Evolutionary conservation across 2,329 filamentous ascomycete genomes (phyloP).

Genomic region (Alternaria novae-zelandiae): DNA sequence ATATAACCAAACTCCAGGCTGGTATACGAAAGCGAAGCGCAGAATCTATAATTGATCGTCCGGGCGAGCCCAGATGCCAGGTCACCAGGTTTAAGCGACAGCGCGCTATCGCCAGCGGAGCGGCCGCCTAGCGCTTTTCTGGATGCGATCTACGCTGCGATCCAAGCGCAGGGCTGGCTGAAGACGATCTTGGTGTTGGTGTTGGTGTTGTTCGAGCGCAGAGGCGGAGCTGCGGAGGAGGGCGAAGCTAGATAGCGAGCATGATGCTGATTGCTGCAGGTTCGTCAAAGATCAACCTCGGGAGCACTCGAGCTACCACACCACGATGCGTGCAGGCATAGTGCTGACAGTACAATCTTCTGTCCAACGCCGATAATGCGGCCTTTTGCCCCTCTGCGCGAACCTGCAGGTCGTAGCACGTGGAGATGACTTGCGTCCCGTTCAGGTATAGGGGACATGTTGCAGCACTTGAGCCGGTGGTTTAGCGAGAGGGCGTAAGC

Average conservation of each 20-base stretch:
- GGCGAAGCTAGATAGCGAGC: background rate
- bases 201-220: background rate
- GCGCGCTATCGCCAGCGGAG: background rate
- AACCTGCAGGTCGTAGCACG: background rate
- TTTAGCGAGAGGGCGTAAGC: background rate
- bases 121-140: background rate
- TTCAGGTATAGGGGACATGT: background rate
- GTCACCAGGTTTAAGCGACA: background rate
- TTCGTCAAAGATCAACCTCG: background rate
- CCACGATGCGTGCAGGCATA: background rate
- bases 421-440: background rate
- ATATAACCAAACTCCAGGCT: background rate
- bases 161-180: constrained; percentile 3
- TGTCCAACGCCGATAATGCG: background rate
- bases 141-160: background rate
- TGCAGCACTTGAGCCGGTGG: background rate
- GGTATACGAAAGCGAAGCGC: background rate
- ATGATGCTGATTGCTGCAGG: background rate
- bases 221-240: background rate
- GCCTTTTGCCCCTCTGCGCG: background rate
- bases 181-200: background rate
- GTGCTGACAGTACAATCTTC: background rate
- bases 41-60: background rate
- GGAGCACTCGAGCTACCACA: background rate
- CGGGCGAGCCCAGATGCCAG: background rate